Percentiles rank a stretch among this genome's conserved stretches.
Evolutionary conservation across 192 early-diverging fungal genomes (phyloP).

Genomic region (Pilaira anomala): DNA sequence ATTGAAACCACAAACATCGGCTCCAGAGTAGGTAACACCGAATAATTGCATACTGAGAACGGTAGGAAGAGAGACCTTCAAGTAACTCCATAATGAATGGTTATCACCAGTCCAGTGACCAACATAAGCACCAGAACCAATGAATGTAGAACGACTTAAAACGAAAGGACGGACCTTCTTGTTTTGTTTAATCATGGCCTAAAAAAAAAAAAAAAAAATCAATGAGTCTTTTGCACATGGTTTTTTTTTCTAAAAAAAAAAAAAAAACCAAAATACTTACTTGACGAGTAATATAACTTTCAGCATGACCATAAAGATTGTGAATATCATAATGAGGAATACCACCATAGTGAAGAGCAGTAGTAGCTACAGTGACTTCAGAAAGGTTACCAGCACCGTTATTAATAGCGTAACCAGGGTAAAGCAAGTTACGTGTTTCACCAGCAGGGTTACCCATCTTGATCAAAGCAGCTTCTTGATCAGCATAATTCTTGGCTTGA

Average conservation of each 20-base stretch:
- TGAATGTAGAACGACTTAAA: conserved; percentile 61
- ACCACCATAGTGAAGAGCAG: conserved; percentile 30
- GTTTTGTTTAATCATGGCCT: conserved; percentile 15
- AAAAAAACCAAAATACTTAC: conserved; percentile 1
- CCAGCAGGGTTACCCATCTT: conserved; percentile 1
- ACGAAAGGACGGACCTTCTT: conserved; percentile 46
- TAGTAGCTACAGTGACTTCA: conserved; percentile 45
- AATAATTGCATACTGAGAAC: conserved; percentile 67
- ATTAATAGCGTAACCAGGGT: conserved; percentile 52
- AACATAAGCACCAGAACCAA: conserved; percentile 49
- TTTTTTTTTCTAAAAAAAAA: no score
- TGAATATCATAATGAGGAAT: conserved; percentile 33
- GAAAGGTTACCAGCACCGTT: conserved; percentile 45
- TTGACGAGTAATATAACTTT: conserved; percentile 19
- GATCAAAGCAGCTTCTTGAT: conserved; percentile 9
- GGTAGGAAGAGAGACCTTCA: conserved; percentile 58
- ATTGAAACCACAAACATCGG: conserved; percentile 73
- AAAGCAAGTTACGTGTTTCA: conserved; percentile 27
- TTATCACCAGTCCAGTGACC: conserved; percentile 56
- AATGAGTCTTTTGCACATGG: no score
- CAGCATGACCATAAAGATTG: conserved; percentile 35
- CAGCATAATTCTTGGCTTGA: conserved; percentile 34
- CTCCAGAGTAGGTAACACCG: conserved; percentile 66
- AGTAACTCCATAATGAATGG: conserved; percentile 51
- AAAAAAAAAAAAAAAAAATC: background rate